Evolutionary conservation across 306 rosid species (phyloP), one percentile per base, ranked within the genome.

Genomic region (Cucurbita argyrosperma): DNA sequence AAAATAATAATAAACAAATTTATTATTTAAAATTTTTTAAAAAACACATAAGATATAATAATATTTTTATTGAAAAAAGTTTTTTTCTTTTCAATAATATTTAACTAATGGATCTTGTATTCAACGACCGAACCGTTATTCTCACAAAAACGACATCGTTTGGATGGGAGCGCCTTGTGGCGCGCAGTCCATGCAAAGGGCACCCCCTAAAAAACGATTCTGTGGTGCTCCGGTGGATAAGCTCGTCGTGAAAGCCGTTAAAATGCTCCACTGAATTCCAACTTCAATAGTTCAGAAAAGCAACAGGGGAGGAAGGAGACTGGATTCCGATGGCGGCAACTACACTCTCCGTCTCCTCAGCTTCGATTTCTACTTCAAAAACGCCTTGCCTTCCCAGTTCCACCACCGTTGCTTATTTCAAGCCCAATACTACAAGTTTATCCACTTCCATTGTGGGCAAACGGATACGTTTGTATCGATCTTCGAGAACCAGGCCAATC

Each of bases 241-340:
- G 74, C 74, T 47, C 1, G 38, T 68, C 52, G 19, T 13, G 12
- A 46, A 67, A 67, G 26, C 56, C 73, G 74, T 68, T 68, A 68
- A 66, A 43, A 66, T 43, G 38, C 52, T 40, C 37, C 42, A 65
- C 52, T 19, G 71, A 65, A 65, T 42, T 65, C 53, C 9, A 2
- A 43, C 38, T 35, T 61, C 4, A 21, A 9, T 19, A 21, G 10
- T 56, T 21, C 61, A 54, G 47, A 12, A 15, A 47, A 47, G 37
- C 45, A 35, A 65, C 52, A 42, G 26, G 13, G 21, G 43, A 60
- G 59, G 21, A 52, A 38, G 71, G 67, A 43, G 76, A 39, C 71
- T 26, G 72, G 18, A 39, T 63, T 80, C 79, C 30, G 42, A 89
- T 89, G 96, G 97, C 94, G 45, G 76, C 91, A 45, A 78, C 79